These are phyloP conservation scores for Yamadazyma taylorii DNA, from an alignment of 1,139 yeast genomes.

Conservation along the genomic window DNA sequence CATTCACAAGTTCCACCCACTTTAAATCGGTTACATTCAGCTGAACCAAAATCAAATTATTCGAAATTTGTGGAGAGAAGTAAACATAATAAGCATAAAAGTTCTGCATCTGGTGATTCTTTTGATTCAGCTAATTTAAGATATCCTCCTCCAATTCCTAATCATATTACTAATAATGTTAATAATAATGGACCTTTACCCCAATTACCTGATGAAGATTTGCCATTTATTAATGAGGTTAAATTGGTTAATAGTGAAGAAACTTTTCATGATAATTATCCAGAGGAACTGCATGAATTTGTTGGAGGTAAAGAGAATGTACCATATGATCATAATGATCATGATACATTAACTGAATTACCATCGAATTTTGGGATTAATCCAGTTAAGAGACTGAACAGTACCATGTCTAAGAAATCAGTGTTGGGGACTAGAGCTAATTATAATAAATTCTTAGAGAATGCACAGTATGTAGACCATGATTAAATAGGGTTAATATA, in stretches of 20 bases:
- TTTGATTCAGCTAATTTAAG: slow-evolving; percentile 14
- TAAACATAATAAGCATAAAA: slow-evolving; percentile 9
- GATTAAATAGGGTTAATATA: slow-evolving; percentile 10
- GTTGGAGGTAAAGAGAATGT: too few species aligned
- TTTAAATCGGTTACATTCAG: slow-evolving; percentile 13
- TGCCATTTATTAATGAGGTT: slow-evolving; percentile 42
- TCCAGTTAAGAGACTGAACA: slow-evolving; percentile 30
- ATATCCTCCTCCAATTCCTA: slow-evolving; percentile 6
- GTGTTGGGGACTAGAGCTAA: slow-evolving; percentile 44
- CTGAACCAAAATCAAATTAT: slow-evolving; percentile 17
- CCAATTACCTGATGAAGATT: slow-evolving; percentile 25
- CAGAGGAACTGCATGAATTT: not conserved
- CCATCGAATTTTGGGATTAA: not conserved
- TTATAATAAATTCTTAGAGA: slow-evolving; percentile 39
- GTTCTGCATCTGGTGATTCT: slow-evolving; percentile 13
- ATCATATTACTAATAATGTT: too few species aligned
- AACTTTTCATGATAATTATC: slow-evolving; percentile 1
- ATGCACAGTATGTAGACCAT: slow-evolving; percentile 22
- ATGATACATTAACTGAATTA: slow-evolving; percentile 1
- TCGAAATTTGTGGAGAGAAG: slow-evolving; percentile 16
- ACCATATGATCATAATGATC: not conserved
- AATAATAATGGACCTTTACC: slow-evolving; percentile 15
- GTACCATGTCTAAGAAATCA: slow-evolving; percentile 34
- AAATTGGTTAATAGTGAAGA: slow-evolving; percentile 21
- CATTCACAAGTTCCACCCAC: slow-evolving; percentile 10